These are phyloP conservation scores for Colletotrichum lupini DNA, from an alignment of 2,329 filamentous ascomycete genomes.

Conservation along the genomic window DNA sequence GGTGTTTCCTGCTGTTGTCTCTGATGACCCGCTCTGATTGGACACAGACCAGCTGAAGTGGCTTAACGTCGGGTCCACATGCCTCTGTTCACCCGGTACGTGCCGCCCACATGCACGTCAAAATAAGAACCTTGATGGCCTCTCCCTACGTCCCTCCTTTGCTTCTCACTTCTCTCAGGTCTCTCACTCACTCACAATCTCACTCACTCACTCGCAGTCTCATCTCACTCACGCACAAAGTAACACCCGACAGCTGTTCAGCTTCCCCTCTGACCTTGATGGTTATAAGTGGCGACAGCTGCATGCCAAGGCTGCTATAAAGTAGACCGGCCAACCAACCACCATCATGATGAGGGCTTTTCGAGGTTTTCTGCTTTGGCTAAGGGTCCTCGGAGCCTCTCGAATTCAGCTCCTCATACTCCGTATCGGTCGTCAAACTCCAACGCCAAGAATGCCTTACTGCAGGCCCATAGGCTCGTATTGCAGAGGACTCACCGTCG, in stretches of 20 bases:
- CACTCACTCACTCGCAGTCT: neutral
- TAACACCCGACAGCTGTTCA: neutral
- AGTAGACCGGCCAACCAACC: neutral
- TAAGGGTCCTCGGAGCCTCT: neutral
- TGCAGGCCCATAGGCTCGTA: neutral
- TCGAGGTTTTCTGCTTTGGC: too few species aligned
- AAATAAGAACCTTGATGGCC: slow-evolving; percentile 32
- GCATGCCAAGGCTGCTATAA: slow-evolving; percentile 25
- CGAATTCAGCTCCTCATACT: neutral
- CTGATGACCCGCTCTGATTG: slow-evolving; percentile 9
- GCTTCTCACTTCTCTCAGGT: neutral
- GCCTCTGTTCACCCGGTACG: neutral
- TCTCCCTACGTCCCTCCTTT: neutral
- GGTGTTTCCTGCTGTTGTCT: neutral
- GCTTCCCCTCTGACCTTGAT: slow-evolving; percentile 17
- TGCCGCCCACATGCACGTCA: neutral
- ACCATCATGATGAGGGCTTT: neutral
- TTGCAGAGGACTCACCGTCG: neutral
- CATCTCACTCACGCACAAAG: neutral
- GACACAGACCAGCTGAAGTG: neutral
- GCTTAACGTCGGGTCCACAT: slow-evolving; percentile 5
- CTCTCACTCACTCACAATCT: neutral
- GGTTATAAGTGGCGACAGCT: slow-evolving; percentile 6
- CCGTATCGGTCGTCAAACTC: neutral
- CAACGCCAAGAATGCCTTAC: neutral